These are phyloP conservation scores for Ceratonia siliqua DNA, from an alignment of 306 rosid species.

Conservation along the genomic window DNA sequence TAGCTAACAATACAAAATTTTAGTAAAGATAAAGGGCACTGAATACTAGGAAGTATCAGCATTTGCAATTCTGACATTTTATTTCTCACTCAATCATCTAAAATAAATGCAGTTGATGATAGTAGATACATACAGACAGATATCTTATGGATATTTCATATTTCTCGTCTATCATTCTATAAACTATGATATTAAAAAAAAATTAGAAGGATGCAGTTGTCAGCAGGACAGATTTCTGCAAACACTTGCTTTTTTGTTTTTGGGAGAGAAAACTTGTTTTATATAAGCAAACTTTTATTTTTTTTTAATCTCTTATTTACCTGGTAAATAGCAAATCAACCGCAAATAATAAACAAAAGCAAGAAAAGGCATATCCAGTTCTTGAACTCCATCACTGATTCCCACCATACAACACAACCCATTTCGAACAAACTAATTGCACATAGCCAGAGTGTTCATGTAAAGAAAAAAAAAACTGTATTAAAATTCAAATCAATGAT, in stretches of 20 bases:
- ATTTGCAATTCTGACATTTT: neutral
- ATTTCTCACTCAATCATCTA: neutral
- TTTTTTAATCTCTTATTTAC: neutral
- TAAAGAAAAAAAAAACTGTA: neutral
- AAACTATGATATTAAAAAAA: slow-evolving; percentile 8
- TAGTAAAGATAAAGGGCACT: neutral
- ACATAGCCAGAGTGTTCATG: neutral
- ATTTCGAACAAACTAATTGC: slow-evolving; percentile 9
- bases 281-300: neutral
- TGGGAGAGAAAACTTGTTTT: too few species aligned
- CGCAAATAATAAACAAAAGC: neutral
- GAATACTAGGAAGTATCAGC: slow-evolving; percentile 26
- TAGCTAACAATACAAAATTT: slow-evolving; percentile 18
- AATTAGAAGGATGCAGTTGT: neutral
- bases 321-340: neutral
- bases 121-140: neutral
- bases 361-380: neutral
- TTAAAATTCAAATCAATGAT: slow-evolving; percentile 8
- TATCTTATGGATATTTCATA: slow-evolving; percentile 15
- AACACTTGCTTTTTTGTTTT: neutral
- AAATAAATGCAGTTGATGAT: slow-evolving; percentile 15
- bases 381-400: slow-evolving; percentile 8
- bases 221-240: slow-evolving; percentile 6
- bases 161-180: slow-evolving; percentile 11
- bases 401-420: slow-evolving; percentile 15